Percentiles rank a stretch among this genome's conserved stretches.
phyloP scores from a whole-genome alignment of 1,139 yeast species.

The Taphrina sp. region DNA sequence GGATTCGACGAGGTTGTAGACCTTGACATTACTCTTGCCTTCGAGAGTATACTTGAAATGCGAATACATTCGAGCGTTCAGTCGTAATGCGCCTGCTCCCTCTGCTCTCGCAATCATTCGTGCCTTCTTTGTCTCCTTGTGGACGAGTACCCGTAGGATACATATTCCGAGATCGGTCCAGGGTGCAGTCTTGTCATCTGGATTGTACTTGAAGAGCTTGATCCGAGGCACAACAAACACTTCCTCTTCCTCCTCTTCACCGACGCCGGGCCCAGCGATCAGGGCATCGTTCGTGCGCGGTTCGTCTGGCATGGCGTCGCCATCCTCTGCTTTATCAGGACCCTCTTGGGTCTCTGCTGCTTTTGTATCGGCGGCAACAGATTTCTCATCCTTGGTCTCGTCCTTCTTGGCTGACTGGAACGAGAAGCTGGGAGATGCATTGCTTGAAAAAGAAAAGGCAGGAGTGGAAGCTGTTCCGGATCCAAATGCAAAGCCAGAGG shows the following conservation, averaged over 20 bases:
- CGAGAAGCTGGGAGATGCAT: slow-evolving; percentile 23
- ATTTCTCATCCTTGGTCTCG: too few species aligned
- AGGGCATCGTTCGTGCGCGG: slow-evolving; percentile 39
- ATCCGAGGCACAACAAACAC: slow-evolving; percentile 43
- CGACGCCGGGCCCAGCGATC: slow-evolving; percentile 58
- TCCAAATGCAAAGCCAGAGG: slow-evolving; percentile 19
- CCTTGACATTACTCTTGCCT: slow-evolving; percentile 57
- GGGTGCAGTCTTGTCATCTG: slow-evolving; percentile 43
- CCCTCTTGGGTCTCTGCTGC: slow-evolving; percentile 1
- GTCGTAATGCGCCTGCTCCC: slow-evolving; percentile 73
- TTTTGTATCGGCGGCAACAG: slow-evolving; percentile 1
- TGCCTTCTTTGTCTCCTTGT: slow-evolving; percentile 58
- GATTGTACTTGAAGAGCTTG: slow-evolving; percentile 16
- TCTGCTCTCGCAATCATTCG: slow-evolving; percentile 83
- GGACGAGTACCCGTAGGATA: slow-evolving; percentile 69
- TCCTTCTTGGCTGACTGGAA: too few species aligned
- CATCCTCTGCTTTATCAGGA: slow-evolving; percentile 35
- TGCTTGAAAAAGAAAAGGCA: slow-evolving; percentile 6
- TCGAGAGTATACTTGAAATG: slow-evolving; percentile 34
- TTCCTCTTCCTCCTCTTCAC: slow-evolving; percentile 78
- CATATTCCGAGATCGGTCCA: slow-evolving; percentile 72
- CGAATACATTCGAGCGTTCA: slow-evolving; percentile 55
- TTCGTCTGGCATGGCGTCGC: slow-evolving; percentile 28
- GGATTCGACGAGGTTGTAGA: slow-evolving; percentile 53
- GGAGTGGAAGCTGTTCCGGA: slow-evolving; percentile 19